Base-by-base conservation (phyloP, 2,329 filamentous ascomycete genomes). In the Nemania abortiva region DNA sequence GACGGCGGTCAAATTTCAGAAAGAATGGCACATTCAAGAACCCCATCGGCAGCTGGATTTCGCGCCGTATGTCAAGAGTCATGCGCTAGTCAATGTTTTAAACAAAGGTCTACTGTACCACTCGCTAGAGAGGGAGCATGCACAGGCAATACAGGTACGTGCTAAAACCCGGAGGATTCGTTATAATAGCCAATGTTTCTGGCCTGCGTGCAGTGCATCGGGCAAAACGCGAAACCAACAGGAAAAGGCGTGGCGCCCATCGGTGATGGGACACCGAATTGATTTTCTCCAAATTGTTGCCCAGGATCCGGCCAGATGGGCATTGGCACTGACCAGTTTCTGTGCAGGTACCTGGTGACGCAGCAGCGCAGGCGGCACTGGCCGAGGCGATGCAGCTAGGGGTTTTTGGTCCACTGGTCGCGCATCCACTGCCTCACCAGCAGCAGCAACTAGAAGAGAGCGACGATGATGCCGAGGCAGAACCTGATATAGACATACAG, bases 1-100 rank as follows among this genome's bases (percentile, higher is more conserved):
- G 79, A 90, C 89, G 52, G 89, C 89, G 63, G 86, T 88, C 81
- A 90, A 89, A 78, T 87, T 91, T 74, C 88, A 90, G 77, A 90
- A 90, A 78, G 89, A 91, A 82, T 91, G 89, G 89, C 86, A 89
- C 80, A 82, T 89, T 72, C 82, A 85, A 76, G 84, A 88, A 79
- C 89, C 89, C 74, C 88, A 90, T 78, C 85, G 85, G 75, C 83
- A 89, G 69, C 87, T 91, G 71, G 83, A 86, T 69, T 91, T 91
- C 80, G 89, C 89, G 78, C 86, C 85, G 76, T 85, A 90, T 81
- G 88, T 91, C 79, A 86, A 89, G 79, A 87, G 85, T 74, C 88
- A 90, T 81, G 88, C 89, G 74, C 83, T 91, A 76, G 87, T 91
- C 66, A 85, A 85, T 68, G 82, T 90, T 72, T 80, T 91, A 73